Evolutionary conservation across 306 rosid species (phyloP).

Genomic region (Quercus aquifolioides): DNA sequence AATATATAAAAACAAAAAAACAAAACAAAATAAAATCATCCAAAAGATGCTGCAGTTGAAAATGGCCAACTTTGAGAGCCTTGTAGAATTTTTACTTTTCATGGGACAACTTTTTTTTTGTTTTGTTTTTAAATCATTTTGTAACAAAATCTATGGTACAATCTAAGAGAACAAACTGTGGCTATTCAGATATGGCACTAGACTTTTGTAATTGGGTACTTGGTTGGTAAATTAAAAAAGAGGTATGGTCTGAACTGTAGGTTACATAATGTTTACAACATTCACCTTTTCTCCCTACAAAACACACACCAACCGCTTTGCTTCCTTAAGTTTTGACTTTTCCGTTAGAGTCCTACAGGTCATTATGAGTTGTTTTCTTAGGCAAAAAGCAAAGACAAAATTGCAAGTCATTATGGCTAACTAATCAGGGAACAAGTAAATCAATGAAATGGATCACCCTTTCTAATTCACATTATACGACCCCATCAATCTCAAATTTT

Average conservation of each 20-base stretch:
- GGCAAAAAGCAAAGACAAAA: slow-evolving; percentile 40
- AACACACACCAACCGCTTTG: slow-evolving; percentile 32
- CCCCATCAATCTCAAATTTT: slow-evolving; percentile 11
- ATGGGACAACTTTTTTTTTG: background rate
- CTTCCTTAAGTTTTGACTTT: slow-evolving; percentile 43
- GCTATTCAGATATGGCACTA: slow-evolving; percentile 16
- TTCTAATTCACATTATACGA: slow-evolving; percentile 19
- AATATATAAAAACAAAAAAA: too few relatives aligned
- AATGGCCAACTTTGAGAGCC: background rate
- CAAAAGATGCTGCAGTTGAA: too few relatives aligned
- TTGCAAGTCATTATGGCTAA: slow-evolving; percentile 36
- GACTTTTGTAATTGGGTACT: slow-evolving; percentile 28
- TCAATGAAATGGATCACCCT: slow-evolving; percentile 19
- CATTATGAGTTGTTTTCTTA: slow-evolving; percentile 45
- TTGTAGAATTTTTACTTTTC: background rate
- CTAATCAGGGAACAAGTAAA: slow-evolving; percentile 37
- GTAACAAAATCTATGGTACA: background rate
- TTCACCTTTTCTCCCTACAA: slow-evolving; percentile 25
- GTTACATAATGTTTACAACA: slow-evolving; percentile 23
- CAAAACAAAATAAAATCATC: too few relatives aligned
- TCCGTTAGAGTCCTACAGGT: slow-evolving; percentile 29
- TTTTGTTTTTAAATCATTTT: background rate
- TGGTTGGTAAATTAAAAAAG: background rate
- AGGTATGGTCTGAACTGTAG: background rate
- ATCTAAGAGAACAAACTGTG: background rate